Evolutionary conservation across 2,329 filamentous ascomycete species (phyloP), one percentile per base, ranked within the genome.

Genomic region (Ceratocystis cacaofunesta): DNA sequence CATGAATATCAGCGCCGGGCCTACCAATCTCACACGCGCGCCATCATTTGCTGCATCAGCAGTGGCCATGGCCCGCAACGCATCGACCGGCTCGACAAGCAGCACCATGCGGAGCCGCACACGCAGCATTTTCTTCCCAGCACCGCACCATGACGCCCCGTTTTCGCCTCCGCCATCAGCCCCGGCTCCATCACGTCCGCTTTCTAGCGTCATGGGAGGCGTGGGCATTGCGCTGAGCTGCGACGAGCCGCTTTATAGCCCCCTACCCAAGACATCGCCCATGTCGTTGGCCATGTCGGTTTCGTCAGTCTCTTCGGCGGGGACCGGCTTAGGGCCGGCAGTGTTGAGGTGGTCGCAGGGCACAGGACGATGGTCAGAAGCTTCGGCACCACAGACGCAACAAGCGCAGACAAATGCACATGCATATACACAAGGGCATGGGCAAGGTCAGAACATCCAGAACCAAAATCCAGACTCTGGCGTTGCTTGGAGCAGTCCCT

Each of bases 191-290:
- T 12, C 25, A 28, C 52, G 22, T 5, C 52, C 52, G 52, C 52
- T 57, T 3, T 57, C 52, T 12, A 57, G 12, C 1, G 62, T 41
- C 4, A 28, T 55, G 46, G 62, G 30, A 30, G 62, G 62, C 8
- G 64, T 65, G 17, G 64, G 58, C 19, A 65, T 65, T 28, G 64
- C 64, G 17, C 22, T 62, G 19, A 61, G 55, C 30, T 65, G 58
- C 7, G 55, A 65, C 44, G 64, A 65, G 58, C 43, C 64, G 30
- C 57, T 65, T 44, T 41, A 22, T 10, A 55, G 41, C 10, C 58
- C 64, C 10, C 12, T 52, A n/a, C 64, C 64, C 3, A 58, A 28
- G 41, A 17, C 62, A 36, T 52, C 48, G 62, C 52, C 52, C 8
- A 57, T 57, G 46, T 52, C 46, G 3, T 7, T 48, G 32, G 52